These are phyloP conservation scores for Herpotrichia juniperi DNA, from an alignment of 2,329 filamentous ascomycete genomes.

Conservation along the genomic window DNA sequence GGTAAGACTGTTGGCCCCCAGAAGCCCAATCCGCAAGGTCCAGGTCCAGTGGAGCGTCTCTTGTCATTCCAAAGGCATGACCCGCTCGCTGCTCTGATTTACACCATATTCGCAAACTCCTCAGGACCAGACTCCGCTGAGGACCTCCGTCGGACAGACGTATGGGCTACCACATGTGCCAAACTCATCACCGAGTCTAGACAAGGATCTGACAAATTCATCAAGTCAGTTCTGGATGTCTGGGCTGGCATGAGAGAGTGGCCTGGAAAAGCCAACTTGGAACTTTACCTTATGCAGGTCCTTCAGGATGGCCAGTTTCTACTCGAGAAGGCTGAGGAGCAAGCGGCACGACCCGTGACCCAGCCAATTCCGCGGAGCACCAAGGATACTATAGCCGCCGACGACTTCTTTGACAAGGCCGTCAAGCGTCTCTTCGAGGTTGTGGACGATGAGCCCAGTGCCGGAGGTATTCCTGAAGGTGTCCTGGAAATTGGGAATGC, in stretches of 20 bases:
- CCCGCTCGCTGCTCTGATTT: slow-evolving; percentile 81
- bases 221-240: slow-evolving; percentile 83
- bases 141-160: slow-evolving; percentile 77
- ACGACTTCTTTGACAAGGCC: slow-evolving; percentile 86
- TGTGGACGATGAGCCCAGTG: slow-evolving; percentile 77
- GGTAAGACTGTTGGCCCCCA: slow-evolving; percentile 56
- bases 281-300: slow-evolving; percentile 93
- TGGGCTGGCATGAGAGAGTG: slow-evolving; percentile 89
- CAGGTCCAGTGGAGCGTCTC: slow-evolving; percentile 78
- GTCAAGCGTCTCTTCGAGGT: slow-evolving; percentile 83
- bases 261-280: slow-evolving; percentile 87
- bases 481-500: slow-evolving; percentile 84
- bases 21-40: slow-evolving; percentile 57
- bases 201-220: slow-evolving; percentile 76
- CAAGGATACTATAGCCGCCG: slow-evolving; percentile 80
- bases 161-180: slow-evolving; percentile 89
- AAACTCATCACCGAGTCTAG: slow-evolving; percentile 80
- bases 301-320: slow-evolving; percentile 92
- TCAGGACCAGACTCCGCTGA: slow-evolving; percentile 81
- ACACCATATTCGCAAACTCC: slow-evolving; percentile 88
- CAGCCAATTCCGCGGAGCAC: slow-evolving; percentile 75
- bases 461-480: slow-evolving; percentile 83
- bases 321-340: slow-evolving; percentile 82
- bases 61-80: slow-evolving; percentile 89
- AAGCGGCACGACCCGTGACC: slow-evolving; percentile 69